Evolutionary conservation across 2,329 filamentous ascomycete genomes (phyloP).

Genomic region (Rutstroemia sp.): DNA sequence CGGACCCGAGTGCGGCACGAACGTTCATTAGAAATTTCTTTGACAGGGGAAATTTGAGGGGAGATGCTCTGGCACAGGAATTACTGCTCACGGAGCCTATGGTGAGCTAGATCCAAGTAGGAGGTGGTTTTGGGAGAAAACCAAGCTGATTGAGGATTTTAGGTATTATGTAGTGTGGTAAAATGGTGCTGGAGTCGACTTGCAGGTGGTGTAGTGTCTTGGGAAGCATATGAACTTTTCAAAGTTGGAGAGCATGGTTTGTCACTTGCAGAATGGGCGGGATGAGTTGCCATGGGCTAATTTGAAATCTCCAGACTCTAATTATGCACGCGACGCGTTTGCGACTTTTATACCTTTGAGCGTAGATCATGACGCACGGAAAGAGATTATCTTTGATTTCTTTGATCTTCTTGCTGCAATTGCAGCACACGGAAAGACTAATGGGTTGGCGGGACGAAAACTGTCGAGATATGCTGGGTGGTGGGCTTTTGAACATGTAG

Average conservation of each 20-base stretch:
- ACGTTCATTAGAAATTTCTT: constrained; percentile 93
- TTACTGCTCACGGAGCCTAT: constrained; percentile 88
- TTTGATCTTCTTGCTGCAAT: constrained; percentile 89
- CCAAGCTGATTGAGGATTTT: constrained; percentile 21
- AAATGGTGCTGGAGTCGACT: constrained; percentile 99
- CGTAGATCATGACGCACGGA: constrained; percentile 77
- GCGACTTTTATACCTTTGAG: constrained; percentile 93
- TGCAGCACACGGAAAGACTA: constrained; percentile 86
- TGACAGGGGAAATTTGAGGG: constrained; percentile 58
- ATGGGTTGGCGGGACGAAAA: constrained; percentile 88
- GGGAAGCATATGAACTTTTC: constrained; percentile 96
- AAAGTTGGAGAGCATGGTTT: constrained; percentile 86
- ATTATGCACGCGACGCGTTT: constrained; percentile 87
- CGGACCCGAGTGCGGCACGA: constrained; percentile 84
- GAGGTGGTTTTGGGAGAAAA: neutral
- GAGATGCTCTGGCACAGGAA: constrained; percentile 72
- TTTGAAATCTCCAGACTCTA: constrained; percentile 58
- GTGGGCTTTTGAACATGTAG: constrained; percentile 95
- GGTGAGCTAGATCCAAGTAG: constrained; percentile 45
- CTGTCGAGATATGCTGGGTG: constrained; percentile 91
- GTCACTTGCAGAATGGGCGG: constrained; percentile 11
- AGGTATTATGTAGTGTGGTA: constrained; percentile 88
- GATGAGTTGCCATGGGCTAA: no score
- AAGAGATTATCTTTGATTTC: constrained; percentile 89
- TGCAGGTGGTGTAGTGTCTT: constrained; percentile 84